Base-by-base conservation (phyloP, 768 basidiomycete species). In the Russula sp. region DNA sequence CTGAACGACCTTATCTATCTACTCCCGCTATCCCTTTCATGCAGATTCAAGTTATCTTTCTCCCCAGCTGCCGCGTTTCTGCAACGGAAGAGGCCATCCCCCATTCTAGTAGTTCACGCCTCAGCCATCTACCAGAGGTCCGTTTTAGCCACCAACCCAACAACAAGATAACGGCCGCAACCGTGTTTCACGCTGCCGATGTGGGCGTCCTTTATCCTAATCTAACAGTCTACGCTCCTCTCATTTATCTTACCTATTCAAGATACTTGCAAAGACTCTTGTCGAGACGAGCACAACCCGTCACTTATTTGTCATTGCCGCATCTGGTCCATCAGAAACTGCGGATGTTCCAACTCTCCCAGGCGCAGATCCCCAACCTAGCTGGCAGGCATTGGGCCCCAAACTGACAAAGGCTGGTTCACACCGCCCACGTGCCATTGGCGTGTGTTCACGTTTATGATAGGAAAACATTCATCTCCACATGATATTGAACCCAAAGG, bases 381-480 rank as follows among this genome's bases (percentile, higher is more conserved):
- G 51, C 30, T 68, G 65, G 67, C 63, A 50, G 36, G 49, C 46
- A 38, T 48, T 67, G 32, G 36, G 51, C 40, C 42, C 66, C 16
- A 66, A 42, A 52, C 30, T 69, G 48, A 63, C 48, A 57, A 62
- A 69, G 55, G 67, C 59, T 34, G 7, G 65, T 57, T 26, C 54
- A 38, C 59, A 38, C 42, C 44, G 20, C 32, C 54, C 60, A 66
- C 65, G 56, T 63, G 57, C 53, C 30, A 30, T 22, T 54, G 44
- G 52, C 34, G 46, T 62, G 48, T 64, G 40, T 49, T 60, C 22
- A 64, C 36, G n/a, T 64, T 44, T 54, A 55, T 46, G 58, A 59
- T 55, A 64, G 63, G 66, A 57, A 59, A 67, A 62, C 59, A 67
- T 69, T 52, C 66, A 67, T 44, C 62, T 69, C 24, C 68, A 69